Evolutionary conservation across 257 asterid genomes (phyloP).

Genomic region (Anisodus acutangulus): DNA sequence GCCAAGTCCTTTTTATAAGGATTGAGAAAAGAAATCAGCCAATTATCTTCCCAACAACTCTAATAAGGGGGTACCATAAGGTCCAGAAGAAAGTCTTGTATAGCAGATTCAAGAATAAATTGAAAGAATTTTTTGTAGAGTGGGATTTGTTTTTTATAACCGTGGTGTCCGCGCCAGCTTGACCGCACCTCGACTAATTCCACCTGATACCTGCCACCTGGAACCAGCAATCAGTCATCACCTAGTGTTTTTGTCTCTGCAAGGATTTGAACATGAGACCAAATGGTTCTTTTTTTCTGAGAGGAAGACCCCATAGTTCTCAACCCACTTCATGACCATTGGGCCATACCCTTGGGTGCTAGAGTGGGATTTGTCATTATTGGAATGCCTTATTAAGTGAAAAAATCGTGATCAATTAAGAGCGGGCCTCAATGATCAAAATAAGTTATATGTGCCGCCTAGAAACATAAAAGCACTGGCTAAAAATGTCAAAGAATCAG

Average conservation of each 20-base stretch:
- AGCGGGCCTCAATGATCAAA: not conserved
- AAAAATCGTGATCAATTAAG: not conserved
- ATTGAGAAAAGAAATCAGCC: not conserved
- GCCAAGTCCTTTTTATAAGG: not conserved
- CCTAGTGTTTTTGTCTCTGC: too few species aligned
- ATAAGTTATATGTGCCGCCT: not conserved
- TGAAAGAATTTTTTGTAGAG: not conserved
- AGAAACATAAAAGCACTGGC: not conserved
- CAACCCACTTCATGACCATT: too few species aligned
- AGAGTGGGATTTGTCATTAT: not conserved
- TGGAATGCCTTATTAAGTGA: not conserved
- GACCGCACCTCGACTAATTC: too few species aligned
- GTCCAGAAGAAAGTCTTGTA: not conserved
- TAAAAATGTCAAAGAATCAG: not conserved
- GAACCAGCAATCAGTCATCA: too few species aligned
- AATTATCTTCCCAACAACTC: not conserved
- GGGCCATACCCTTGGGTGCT: not conserved
- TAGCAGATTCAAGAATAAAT: not conserved
- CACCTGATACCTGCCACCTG: too few species aligned
- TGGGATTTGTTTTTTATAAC: not conserved
- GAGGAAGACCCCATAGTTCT: too few species aligned
- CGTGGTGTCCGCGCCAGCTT: too few species aligned
- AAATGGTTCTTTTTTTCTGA: too few species aligned
- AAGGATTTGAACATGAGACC: too few species aligned
- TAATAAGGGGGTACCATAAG: constrained; percentile 5